Evolutionary conservation across 352 stramenopile genomes (phyloP), one percentile per base, ranked within the genome.

Genomic region (Phytophthora ramorum): DNA sequence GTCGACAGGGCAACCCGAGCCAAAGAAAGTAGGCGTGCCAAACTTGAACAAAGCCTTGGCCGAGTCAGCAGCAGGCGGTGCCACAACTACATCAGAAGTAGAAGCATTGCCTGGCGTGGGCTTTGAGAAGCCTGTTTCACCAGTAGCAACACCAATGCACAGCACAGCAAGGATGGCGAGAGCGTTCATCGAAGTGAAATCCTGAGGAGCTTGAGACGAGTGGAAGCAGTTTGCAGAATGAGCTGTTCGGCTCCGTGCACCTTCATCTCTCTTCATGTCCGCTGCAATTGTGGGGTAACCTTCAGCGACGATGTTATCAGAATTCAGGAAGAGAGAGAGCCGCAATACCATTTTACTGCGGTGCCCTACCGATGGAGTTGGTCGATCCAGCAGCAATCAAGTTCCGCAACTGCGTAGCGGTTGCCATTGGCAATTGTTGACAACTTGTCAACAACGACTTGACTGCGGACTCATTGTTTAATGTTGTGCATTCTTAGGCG

Each of bases 11-110:
- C 67, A 75, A 4, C 67, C 67, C 5, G 67, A 75, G 22, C 67
- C 67, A 41, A 71, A 71, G 51, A 75, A 75, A 6, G 56, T 71
- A 2, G 66, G 67, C 35, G 35, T 71, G 22, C 65, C 65, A 35
- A 73, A 63, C 35, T 57, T 57, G 53, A 71, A 73, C 7, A 63
- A 22, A 47, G 63, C 56, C 17, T 74, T 43, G 13, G 58, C 58
- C 4, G 50, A 58, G 28, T 8, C 7, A 19, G 10, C 38, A 60
- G 56, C 16, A 40, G 22, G 34, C 6, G 37, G 46, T 13, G 56
- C 20, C 17, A 58, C 38, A 22, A 61, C 35, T 13, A 24, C 38
- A 37, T 44, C 20, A 46, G 40, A 24, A 26, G n/a, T 12, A 30
- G 61, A 63, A 47, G 45, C 26, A 53, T 63, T 69, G 24, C 37